Evolutionary conservation across 129 eudicot genomes (phyloP).

Genomic region (Flaveria ramosissima): DNA sequence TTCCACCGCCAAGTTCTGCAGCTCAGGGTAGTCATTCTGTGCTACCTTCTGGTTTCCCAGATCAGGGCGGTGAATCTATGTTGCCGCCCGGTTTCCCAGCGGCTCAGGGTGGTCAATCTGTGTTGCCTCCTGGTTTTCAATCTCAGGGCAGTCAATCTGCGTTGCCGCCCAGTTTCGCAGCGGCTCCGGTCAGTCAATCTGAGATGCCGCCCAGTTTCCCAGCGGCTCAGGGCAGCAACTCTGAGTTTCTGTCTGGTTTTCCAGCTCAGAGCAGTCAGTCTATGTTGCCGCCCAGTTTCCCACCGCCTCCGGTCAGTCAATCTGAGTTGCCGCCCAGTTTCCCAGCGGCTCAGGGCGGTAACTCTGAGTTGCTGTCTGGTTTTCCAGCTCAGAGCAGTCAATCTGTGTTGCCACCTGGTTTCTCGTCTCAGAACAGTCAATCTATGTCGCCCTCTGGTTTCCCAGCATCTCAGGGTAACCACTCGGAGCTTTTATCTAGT

Average conservation of each 20-base stretch:
- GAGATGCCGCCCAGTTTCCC: neutral
- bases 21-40: neutral
- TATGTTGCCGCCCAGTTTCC: slow-evolving; percentile 5
- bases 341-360: neutral
- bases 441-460: slow-evolving; percentile 20
- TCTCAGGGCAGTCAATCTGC: slow-evolving; percentile 7
- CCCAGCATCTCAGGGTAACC: slow-evolving; percentile 4
- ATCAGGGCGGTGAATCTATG: neutral
- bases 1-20: neutral
- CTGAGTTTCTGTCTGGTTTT: slow-evolving; percentile 13
- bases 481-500: neutral
- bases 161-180: slow-evolving; percentile 2
- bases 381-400: slow-evolving; percentile 12
- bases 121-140: slow-evolving; percentile 21
- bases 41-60: neutral
- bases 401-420: slow-evolving; percentile 19
- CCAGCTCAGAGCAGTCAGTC: slow-evolving; percentile 8
- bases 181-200: slow-evolving; percentile 14
- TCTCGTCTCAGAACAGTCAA: slow-evolving; percentile 32
- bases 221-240: neutral
- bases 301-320: slow-evolving; percentile 18
- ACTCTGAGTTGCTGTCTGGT: neutral
- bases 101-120: slow-evolving; percentile 16
- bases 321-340: neutral
- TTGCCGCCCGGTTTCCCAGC: neutral